A percentile compares a stretch with the other conserved stretches of the same genome.
These are phyloP conservation scores for Eragrostis tef DNA, from an alignment of 202 grass and related monocot genomes.

Conservation along the genomic window DNA sequence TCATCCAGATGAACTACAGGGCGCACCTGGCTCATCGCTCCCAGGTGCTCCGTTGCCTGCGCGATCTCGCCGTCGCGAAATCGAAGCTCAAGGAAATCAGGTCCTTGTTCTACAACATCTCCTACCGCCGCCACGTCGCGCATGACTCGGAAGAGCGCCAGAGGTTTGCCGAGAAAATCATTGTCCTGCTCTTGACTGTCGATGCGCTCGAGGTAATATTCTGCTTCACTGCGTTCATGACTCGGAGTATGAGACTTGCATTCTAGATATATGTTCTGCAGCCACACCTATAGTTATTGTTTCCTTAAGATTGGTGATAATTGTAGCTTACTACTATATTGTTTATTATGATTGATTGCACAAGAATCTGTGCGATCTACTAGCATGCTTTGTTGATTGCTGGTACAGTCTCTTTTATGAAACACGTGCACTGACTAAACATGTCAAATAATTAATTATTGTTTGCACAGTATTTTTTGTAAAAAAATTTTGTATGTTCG, in stretches of 20 bases:
- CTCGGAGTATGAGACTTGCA: too few relatives aligned
- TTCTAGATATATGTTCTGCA: too few relatives aligned
- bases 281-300: too few relatives aligned
- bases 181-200: conserved; percentile 79
- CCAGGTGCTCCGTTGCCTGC: conserved; percentile 78
- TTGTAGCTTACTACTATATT: neutral
- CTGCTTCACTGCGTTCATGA: too few relatives aligned
- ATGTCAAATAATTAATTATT: neutral
- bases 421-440: neutral
- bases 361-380: neutral
- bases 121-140: conserved; percentile 50
- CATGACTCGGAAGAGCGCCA: conserved; percentile 67
- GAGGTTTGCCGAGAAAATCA: conserved; percentile 86
- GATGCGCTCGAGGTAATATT: conserved; percentile 76
- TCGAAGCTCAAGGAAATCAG: conserved; percentile 87
- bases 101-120: conserved; percentile 77
- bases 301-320: too few relatives aligned
- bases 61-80: conserved; percentile 83
- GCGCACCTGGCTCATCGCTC: conserved; percentile 82
- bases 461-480: neutral
- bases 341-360: neutral
- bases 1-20: conserved; percentile 82
- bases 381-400: neutral
- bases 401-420: neutral
- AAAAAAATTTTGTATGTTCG: too few relatives aligned